phyloP scores from a whole-genome alignment of 768 basidiomycete species.

The Psilocybe sp. region DNA sequence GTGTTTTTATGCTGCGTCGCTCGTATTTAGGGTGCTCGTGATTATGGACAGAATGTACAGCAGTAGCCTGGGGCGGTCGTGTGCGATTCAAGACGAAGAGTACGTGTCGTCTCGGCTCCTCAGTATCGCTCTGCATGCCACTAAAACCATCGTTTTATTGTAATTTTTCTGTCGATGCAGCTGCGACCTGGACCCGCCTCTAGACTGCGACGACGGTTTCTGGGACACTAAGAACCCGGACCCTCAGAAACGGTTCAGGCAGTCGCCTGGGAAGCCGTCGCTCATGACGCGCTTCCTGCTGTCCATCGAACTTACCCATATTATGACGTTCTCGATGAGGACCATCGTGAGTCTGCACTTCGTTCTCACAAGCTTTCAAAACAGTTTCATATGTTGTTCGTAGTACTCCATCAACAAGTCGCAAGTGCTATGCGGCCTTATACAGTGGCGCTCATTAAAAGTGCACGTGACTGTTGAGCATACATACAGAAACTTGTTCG shows the following conservation, averaged over 20 bases:
- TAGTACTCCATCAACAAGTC: too few species aligned
- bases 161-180: too few species aligned
- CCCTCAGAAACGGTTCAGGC: constrained; percentile 52
- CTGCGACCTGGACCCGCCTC: constrained; percentile 61
- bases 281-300: constrained; percentile 47
- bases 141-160: not conserved
- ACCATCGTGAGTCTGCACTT: too few species aligned
- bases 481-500: too few species aligned
- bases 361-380: too few species aligned
- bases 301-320: constrained; percentile 48
- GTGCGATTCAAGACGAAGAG: constrained; percentile 72
- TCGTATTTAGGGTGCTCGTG: constrained; percentile 37
- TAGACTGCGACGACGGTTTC: constrained; percentile 62
- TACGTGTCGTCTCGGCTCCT: constrained; percentile 24
- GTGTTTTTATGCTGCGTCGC: too few species aligned
- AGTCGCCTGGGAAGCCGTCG: constrained; percentile 55
- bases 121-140: not conserved
- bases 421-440: too few species aligned
- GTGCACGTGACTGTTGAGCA: too few species aligned
- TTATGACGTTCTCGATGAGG: constrained; percentile 24
- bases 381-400: too few species aligned
- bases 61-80: constrained; percentile 55
- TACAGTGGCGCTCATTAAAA: too few species aligned
- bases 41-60: constrained; percentile 42
- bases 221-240: constrained; percentile 49